Base-by-base conservation (phyloP, 169 alveolate species). In the Babesia gibsoni region DNA sequence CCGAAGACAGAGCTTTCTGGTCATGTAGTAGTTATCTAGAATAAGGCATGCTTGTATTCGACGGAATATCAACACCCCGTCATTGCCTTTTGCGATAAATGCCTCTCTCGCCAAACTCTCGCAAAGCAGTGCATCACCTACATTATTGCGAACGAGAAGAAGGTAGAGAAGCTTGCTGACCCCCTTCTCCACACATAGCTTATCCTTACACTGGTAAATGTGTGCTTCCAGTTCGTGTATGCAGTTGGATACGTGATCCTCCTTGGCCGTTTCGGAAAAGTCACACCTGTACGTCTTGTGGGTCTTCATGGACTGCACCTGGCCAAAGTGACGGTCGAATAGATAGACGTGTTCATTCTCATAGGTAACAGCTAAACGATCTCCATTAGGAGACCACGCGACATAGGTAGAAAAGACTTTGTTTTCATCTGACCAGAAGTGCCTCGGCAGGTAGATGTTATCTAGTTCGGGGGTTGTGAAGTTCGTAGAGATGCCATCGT, bases 281-380 rank as follows among this genome's bases (percentile, higher is more conserved):
- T 53, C 36, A 39, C 75, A 67, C 32, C 63, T 56, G 35, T 52
- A 10, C 32, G 23, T 30, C 6, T 39, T 54, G 30, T 43, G 39
- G 16, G 69, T 67, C 32, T 49, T 32, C 14, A 73, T 25, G 35
- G 67, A 57, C 32, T 52, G 74, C 49, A 67, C 73, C 46, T 61
- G 63, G 49, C 46, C 56, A 46, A 67, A 54, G 53, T 67, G 36
- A n/a, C 73, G 75, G 54, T 67, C 70, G 57, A 66, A 77, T 20
- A 77, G 54, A 39, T 77, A 77, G n/a, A 77, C 80, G 46, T 77
- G 86, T 43, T 77, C 86, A 27, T 46, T 54, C 25, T 67, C 69
- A 46, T 77, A 77, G 14, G 86, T 77, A 10, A 67, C 86, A 1
- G 77, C 86, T 43, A 69, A 64, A 25, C 68, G 53, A 45, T 80